Conservation (phyloP, 139 green algal genomes). For the Volvox reticuliferus region DNA sequence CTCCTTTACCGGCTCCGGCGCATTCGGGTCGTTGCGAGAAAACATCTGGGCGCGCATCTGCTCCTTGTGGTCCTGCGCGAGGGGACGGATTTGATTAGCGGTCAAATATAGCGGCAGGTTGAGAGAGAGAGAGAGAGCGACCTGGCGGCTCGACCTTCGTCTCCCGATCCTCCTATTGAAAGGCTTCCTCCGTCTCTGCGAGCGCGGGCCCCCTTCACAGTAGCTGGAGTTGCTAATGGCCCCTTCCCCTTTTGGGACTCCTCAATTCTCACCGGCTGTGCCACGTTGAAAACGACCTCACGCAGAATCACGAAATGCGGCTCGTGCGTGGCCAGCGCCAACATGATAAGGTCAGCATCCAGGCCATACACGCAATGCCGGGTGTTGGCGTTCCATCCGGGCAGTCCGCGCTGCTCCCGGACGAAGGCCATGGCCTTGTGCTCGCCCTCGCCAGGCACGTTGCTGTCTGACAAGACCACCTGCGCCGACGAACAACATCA, state of each 20-base stretch:
- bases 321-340: conserved; percentile 88
- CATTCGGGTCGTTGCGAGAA: conserved; percentile 38
- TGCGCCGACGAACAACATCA: conserved; percentile 45
- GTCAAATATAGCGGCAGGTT: not conserved
- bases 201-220: not conserved
- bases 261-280: not conserved
- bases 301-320: conserved; percentile 89
- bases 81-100: not conserved
- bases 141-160: not conserved
- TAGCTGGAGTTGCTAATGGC: too few species aligned
- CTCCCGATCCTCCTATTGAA: too few species aligned
- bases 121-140: not conserved
- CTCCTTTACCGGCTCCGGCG: conserved; percentile 12
- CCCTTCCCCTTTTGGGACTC: too few species aligned
- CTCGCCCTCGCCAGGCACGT: conserved; percentile 97
- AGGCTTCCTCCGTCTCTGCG: not conserved
- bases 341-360: conserved; percentile 99
- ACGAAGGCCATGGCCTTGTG: conserved; percentile 99
- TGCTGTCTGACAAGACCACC: conserved; percentile 96
- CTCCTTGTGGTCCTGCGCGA: conserved; percentile 34
- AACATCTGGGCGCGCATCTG: conserved; percentile 51
- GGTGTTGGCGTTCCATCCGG: conserved; percentile 92
- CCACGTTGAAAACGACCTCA: conserved; percentile 70
- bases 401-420: conserved; percentile 87
- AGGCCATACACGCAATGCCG: conserved; percentile 97